Evolutionary conservation across 2,329 filamentous ascomycete species (phyloP).

Genomic region (Monilinia fructicola): DNA sequence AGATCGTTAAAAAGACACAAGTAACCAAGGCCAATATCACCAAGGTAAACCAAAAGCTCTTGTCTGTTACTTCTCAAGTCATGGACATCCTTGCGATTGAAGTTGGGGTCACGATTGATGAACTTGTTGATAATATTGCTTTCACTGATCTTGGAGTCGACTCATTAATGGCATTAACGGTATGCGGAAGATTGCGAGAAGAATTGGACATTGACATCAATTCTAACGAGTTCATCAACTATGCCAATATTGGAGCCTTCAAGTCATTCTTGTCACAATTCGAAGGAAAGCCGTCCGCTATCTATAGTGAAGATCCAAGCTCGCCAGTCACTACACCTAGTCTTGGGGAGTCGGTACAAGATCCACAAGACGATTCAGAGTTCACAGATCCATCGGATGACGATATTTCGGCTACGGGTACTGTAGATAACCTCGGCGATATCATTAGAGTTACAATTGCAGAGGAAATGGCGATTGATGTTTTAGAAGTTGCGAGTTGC

Average conservation of each 20-base stretch:
- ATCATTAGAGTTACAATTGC: slow-evolving; percentile 65
- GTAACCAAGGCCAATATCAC: slow-evolving; percentile 19
- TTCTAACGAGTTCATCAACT: slow-evolving; percentile 42
- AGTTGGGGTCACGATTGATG: slow-evolving; percentile 51
- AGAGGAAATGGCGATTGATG: slow-evolving; percentile 69
- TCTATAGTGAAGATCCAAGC: slow-evolving; percentile 20
- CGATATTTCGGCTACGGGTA: slow-evolving; percentile 51
- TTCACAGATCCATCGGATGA: slow-evolving; percentile 47
- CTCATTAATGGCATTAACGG: slow-evolving; percentile 60
- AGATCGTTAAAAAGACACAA: slow-evolving; percentile 21
- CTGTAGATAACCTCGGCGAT: slow-evolving; percentile 50
- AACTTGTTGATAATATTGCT: slow-evolving; percentile 53
- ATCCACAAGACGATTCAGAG: slow-evolving; percentile 40
- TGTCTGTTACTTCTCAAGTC: slow-evolving; percentile 40
- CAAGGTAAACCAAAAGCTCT: slow-evolving; percentile 33
- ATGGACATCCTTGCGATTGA: slow-evolving; percentile 59
- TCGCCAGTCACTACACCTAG: slow-evolving; percentile 19
- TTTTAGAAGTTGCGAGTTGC: slow-evolving; percentile 59
- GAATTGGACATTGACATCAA: slow-evolving; percentile 56
- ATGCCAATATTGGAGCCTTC: slow-evolving; percentile 51
- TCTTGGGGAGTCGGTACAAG: slow-evolving; percentile 15
- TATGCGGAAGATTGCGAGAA: slow-evolving; percentile 57
- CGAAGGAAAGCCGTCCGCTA: slow-evolving; percentile 35
- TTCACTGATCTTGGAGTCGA: slow-evolving; percentile 58
- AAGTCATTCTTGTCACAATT: slow-evolving; percentile 48